phyloP scores from a whole-genome alignment of 2,329 filamentous ascomycete genomes.

The Waltergamsia citrina region DNA sequence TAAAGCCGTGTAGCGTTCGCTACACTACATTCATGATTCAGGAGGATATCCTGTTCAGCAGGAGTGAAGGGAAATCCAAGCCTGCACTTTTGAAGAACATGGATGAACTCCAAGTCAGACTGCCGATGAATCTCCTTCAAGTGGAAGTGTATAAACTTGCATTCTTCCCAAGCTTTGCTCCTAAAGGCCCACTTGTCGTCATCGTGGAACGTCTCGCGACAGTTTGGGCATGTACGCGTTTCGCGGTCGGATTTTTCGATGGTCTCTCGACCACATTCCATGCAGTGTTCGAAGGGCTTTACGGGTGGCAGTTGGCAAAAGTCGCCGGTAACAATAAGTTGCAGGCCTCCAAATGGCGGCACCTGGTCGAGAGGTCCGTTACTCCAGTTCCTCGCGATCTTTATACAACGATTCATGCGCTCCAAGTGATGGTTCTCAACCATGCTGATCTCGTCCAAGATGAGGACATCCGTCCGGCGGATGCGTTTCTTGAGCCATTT shows the following conservation, averaged over 20 bases:
- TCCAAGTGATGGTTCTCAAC: constrained; percentile 35
- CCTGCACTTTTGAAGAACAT: constrained; percentile 44
- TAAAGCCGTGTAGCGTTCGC: constrained; percentile 10
- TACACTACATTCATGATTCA: constrained; percentile 32
- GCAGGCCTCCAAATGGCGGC: constrained; percentile 13
- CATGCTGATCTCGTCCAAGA: constrained; percentile 62
- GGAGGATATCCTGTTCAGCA: constrained; percentile 28
- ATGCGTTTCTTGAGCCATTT: constrained; percentile 23
- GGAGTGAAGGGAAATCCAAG: constrained; percentile 28
- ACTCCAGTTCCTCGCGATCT: constrained; percentile 11
- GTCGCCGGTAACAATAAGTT: constrained; percentile 26
- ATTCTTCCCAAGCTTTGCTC: constrained; percentile 43
- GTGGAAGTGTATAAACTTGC: constrained; percentile 41
- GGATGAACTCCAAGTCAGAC: constrained; percentile 40
- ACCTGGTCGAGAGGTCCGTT: not conserved
- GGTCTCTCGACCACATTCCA: constrained; percentile 7
- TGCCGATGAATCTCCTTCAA: constrained; percentile 49
- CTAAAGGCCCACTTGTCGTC: constrained; percentile 52
- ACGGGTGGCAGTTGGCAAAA: constrained; percentile 53
- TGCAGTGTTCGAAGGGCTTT: constrained; percentile 33
- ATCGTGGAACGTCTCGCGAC: constrained; percentile 28
- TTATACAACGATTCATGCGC: constrained; percentile 17
- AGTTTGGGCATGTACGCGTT: constrained; percentile 16
- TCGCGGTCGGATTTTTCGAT: not conserved
- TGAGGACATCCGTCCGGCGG: constrained; percentile 38